Conservation (phyloP, 805 yeast species). For the Metschnikowia picachoensis region DNA sequence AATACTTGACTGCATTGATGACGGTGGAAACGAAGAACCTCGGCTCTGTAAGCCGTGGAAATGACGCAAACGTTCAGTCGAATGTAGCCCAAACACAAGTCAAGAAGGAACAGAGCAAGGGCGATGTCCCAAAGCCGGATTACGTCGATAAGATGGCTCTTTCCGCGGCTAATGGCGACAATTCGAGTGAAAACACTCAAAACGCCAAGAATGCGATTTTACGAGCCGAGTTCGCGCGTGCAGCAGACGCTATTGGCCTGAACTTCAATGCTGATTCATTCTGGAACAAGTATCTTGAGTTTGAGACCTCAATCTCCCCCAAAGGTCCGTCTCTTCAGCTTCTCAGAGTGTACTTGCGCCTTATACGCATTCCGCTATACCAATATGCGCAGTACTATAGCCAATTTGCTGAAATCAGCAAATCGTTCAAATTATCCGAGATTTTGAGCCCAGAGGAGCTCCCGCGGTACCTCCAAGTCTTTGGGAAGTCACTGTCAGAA, state of each 20-base stretch:
- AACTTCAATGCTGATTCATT: slow-evolving; percentile 75
- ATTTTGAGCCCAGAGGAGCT: slow-evolving; percentile 19
- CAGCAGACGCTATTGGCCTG: slow-evolving; percentile 51
- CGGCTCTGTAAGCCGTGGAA: neutral
- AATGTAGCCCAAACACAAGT: neutral
- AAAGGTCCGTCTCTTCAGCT: slow-evolving; percentile 22
- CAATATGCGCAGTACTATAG: slow-evolving; percentile 78
- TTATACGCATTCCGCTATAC: slow-evolving; percentile 67
- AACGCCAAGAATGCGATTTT: slow-evolving; percentile 17
- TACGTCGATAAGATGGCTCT: neutral
- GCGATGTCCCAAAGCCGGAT: too few relatives aligned
- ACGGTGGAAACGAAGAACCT: slow-evolving; percentile 14
- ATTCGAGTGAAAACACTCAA: too few relatives aligned
- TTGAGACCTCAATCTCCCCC: slow-evolving; percentile 23
- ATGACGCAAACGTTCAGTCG: slow-evolving; percentile 29
- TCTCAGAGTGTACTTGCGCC: slow-evolving; percentile 39
- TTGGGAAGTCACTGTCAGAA: slow-evolving; percentile 19
- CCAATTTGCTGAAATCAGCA: slow-evolving; percentile 38
- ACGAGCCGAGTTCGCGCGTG: slow-evolving; percentile 45
- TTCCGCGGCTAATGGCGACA: neutral
- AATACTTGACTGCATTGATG: slow-evolving; percentile 51
- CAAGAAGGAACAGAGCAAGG: neutral
- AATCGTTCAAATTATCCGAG: slow-evolving; percentile 30
- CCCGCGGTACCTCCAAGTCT: slow-evolving; percentile 20
- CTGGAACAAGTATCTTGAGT: slow-evolving; percentile 77